Evolutionary conservation across 352 stramenopile species (phyloP), one percentile per base, ranked within the genome.

Genomic region (Pythium rishiriense): DNA sequence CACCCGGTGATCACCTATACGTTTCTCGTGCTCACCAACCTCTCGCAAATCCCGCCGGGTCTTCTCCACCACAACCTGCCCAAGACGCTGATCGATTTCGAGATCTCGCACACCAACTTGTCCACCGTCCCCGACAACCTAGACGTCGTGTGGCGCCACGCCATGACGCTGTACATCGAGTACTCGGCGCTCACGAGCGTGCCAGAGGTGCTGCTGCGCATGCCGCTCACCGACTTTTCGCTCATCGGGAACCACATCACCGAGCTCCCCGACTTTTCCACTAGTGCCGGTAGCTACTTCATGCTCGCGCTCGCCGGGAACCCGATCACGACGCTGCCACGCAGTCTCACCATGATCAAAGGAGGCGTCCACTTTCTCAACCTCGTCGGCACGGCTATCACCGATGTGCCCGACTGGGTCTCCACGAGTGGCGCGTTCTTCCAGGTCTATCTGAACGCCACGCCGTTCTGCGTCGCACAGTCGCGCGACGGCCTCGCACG

Each of bases 111-210:
- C 24, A 57, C 58, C 4, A 65, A 52, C 19, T 28, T 65, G 19
- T 45, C 48, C 3, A 33, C 4, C 5, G 39, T 58, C 12, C 47
- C 48, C 3, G 25, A 42, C 1, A 12, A 52, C 17, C 12, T 65
- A 2, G 47, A 65, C 17, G 12, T 25, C 4, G 21, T 4, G n/a
- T 65, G 48, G 58, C 14, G 3, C 3, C 10, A 42, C 22, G 12
- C 58, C 19, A n/a, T 25, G 5, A 48, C 49, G 25, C 42, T 65
- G 26, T 65, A 58, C 48, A 48, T 65, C n/a, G 58, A 58, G 39
- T 12, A 58, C 28, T 58, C 48, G 6, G 24, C 22, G 41, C 19
- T 46, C n/a, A 46, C 41, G 3, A 10, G 5, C 3, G 25, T 46
- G 17, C 41, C 41, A 10, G 41, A 46, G 3, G 14, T 11, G 11